Evolutionary conservation across 257 asterid genomes (phyloP).

Genomic region (Galeopsis tetrahit): DNA sequence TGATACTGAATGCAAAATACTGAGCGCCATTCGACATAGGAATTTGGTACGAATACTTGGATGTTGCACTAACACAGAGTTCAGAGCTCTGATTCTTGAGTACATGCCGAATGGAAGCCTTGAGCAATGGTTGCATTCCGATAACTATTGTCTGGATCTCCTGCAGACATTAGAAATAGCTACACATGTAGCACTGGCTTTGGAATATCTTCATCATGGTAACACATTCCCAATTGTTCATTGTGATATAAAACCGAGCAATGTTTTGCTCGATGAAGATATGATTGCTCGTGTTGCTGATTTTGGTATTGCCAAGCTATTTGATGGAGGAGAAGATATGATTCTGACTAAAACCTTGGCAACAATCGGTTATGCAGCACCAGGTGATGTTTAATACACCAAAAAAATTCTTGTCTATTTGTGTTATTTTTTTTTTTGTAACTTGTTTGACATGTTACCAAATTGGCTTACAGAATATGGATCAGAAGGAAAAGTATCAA

Average conservation of each 20-base stretch:
- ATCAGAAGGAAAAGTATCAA: conserved; percentile 25
- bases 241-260: conserved; percentile 26
- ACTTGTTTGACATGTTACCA: neutral
- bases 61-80: conserved; percentile 6
- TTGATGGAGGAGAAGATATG: neutral
- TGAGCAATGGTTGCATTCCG: conserved; percentile 13
- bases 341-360: conserved; percentile 17
- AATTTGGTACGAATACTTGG: conserved; percentile 3
- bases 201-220: conserved; percentile 25
- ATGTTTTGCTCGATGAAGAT: neutral
- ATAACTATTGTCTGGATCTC: neutral
- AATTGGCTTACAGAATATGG: neutral
- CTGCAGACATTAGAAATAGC: neutral
- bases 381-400: neutral
- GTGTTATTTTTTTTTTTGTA: neutral
- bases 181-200: neutral
- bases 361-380: conserved; percentile 20
- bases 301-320: conserved; percentile 18
- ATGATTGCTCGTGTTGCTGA: conserved; percentile 17
- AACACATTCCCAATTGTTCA: conserved; percentile 1
- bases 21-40: conserved; percentile 3
- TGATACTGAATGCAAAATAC: neutral
- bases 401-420: neutral
- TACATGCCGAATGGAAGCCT: conserved; percentile 25
- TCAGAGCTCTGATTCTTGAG: conserved; percentile 6